Percentiles rank a stretch among this genome's conserved stretches.
phyloP scores from a whole-genome alignment of 805 yeast species.

The Teunomyces lycoperdinae region DNA sequence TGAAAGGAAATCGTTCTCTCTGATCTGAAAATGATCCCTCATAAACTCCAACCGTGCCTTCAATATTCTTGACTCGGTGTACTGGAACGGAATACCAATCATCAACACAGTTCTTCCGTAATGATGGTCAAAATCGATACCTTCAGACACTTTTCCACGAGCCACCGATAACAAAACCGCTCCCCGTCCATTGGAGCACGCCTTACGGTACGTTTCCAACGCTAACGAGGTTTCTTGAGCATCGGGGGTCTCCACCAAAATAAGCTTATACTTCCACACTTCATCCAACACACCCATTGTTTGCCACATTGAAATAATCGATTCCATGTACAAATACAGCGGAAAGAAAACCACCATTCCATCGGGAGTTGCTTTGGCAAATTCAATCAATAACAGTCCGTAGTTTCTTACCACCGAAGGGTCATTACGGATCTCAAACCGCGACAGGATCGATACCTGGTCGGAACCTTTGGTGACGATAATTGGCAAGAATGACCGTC shows the following conservation, averaged over 20 bases:
- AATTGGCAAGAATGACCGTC: slow-evolving; percentile 91
- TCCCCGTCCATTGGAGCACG: slow-evolving; percentile 96
- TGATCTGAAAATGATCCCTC: slow-evolving; percentile 87
- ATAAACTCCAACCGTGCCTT: slow-evolving; percentile 93
- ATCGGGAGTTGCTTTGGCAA: slow-evolving; percentile 94
- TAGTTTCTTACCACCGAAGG: slow-evolving; percentile 97
- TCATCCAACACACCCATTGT: slow-evolving; percentile 97
- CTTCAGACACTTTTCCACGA: slow-evolving; percentile 98
- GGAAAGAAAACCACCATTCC: slow-evolving; percentile 98
- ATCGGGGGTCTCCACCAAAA: slow-evolving; percentile 97
- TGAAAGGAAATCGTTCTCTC: slow-evolving; percentile 91
- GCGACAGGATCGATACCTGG: slow-evolving; percentile 93
- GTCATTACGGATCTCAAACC: slow-evolving; percentile 95
- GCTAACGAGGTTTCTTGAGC: slow-evolving; percentile 98
- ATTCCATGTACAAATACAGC: slow-evolving; percentile 94
- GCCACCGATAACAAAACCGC: slow-evolving; percentile 96
- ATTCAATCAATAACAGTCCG: slow-evolving; percentile 88
- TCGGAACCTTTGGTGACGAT: slow-evolving; percentile 97
- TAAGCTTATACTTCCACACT: slow-evolving; percentile 95
- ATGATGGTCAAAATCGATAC: slow-evolving; percentile 98
- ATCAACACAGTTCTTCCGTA: slow-evolving; percentile 95
- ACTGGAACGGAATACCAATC: slow-evolving; percentile 99
- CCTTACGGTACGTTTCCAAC: slow-evolving; percentile 89
- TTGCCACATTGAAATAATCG: slow-evolving; percentile 98
- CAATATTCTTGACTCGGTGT: slow-evolving; percentile 92